Evolutionary conservation across 768 basidiomycete genomes (phyloP).

Genomic region (Aureoboletus auriporus): DNA sequence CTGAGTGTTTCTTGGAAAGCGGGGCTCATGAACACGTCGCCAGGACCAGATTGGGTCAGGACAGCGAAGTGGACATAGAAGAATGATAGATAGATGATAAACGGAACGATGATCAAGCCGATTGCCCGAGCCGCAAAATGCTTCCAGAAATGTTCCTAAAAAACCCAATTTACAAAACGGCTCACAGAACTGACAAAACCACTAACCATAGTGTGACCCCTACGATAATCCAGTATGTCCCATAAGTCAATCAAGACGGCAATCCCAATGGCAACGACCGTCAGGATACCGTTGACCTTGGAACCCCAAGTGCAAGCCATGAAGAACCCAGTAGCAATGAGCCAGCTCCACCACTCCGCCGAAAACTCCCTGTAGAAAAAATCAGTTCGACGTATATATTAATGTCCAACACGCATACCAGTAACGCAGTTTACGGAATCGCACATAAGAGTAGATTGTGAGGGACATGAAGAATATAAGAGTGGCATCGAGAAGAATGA

Average conservation of each 20-base stretch:
- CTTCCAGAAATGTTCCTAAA: conserved; percentile 80
- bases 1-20: conserved; percentile 93
- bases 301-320: conserved; percentile 97
- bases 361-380: conserved; percentile 70
- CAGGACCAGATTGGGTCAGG: conserved; percentile 84
- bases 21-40: conserved; percentile 96
- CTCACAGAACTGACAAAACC: not conserved
- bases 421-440: conserved; percentile 93
- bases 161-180: not conserved
- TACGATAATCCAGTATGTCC: conserved; percentile 85
- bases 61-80: conserved; percentile 95
- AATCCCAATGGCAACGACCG: conserved; percentile 82
- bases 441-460: conserved; percentile 89
- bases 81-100: conserved; percentile 88
- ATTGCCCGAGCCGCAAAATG: conserved; percentile 85
- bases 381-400: conserved; percentile 1
- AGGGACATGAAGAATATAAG: conserved; percentile 95
- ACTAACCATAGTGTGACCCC: conserved; percentile 73
- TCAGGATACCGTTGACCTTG: conserved; percentile 95
- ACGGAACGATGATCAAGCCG: conserved; percentile 85
- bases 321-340: conserved; percentile 82
- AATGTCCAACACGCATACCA: conserved; percentile 40
- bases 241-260: conserved; percentile 94
- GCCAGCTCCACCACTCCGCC: conserved; percentile 92
- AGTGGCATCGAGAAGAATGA: conserved; percentile 92